Conservation (phyloP, 2,329 filamentous ascomycete species). For the Huntiella moniliformis region DNA sequence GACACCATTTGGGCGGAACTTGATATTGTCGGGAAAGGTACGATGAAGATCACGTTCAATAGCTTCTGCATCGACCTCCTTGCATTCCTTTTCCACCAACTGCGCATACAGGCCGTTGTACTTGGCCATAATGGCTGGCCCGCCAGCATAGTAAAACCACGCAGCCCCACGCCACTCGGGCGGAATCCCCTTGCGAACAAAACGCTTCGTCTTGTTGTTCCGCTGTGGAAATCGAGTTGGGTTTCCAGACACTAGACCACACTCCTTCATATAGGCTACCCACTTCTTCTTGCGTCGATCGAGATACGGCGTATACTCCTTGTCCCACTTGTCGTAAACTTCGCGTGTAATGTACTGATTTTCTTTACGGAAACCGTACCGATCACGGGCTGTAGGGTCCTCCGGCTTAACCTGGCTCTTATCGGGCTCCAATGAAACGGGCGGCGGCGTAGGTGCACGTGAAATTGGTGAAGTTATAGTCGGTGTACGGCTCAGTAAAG, state of each 20-base stretch:
- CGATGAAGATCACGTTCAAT: conserved; percentile 88
- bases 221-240: conserved; percentile 65
- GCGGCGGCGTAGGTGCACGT: conserved; percentile 12
- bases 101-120: conserved; percentile 60
- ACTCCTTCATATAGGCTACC: conserved; percentile 57
- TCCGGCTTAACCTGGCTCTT: conserved; percentile 23
- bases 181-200: conserved; percentile 81
- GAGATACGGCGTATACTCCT: conserved; percentile 55
- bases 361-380: conserved; percentile 82
- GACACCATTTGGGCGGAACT: conserved; percentile 51
- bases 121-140: conserved; percentile 58
- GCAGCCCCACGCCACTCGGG: conserved; percentile 87
- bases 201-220: conserved; percentile 70
- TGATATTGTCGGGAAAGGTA: conserved; percentile 85
- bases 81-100: conserved; percentile 44
- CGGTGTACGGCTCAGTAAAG: conserved; percentile 6
- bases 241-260: conserved; percentile 49
- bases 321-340: conserved; percentile 70
- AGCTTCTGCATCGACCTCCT: conserved; percentile 61
- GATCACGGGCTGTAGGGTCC: conserved; percentile 43
- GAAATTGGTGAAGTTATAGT: conserved; percentile 11
- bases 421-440: conserved; percentile 15
- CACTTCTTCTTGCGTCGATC: conserved; percentile 64
- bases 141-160: conserved; percentile 93
- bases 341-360: conserved; percentile 59